Base-by-base conservation (phyloP, 441 rosid species). In the Pelargonium citronellum region DNA sequence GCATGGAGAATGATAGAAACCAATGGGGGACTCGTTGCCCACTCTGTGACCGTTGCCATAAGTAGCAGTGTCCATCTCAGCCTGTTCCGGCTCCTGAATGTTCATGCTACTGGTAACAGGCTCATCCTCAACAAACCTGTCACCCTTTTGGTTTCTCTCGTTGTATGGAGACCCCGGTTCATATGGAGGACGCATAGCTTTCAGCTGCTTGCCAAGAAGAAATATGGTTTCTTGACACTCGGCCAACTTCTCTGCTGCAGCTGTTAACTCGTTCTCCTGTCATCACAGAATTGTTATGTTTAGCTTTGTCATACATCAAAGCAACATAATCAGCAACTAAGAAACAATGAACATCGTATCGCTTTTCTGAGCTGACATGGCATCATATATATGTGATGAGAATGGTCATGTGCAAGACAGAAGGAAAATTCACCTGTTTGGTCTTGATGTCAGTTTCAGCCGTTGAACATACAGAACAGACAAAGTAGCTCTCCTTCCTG, bases 181-280 rank as follows among this genome's bases (percentile, higher is more conserved):
- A 57, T 91, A 92, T 51, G 88, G 94, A 66, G 96, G 96, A 53
- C 81, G 88, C 60, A 94, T 74, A 17, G 90, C 76, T 57, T 90
- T 85, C 71, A 94, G 75, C 80, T 94, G 99, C 81, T 84, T 90
- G 65, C 97, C 99, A 0, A 94, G 91, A 69, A 91, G 89, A 77
- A 90, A 81, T 83, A 94, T 94, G 13, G 99, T 94, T 82, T 90
- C 90, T 72, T 94, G 99, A 80, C 99, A 94, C 82, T 94, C 96
- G 1, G 92, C 92, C 69, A 94, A 83, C 82, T 87, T 94, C 81
- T 87, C 96, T 20, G 96, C 95, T 0, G 99, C 97, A 68, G 97
- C 89, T n/a, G 92, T 82, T 69, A 94, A 71, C 19, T 94, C 97
- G 71, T 74, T 83, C 74, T 90, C 97, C 96, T 91, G 89, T 30